Evolutionary conservation across 2,329 filamentous ascomycete species (phyloP), one percentile per base, ranked within the genome.

Genomic region (Ceratocystis harringtonii): DNA sequence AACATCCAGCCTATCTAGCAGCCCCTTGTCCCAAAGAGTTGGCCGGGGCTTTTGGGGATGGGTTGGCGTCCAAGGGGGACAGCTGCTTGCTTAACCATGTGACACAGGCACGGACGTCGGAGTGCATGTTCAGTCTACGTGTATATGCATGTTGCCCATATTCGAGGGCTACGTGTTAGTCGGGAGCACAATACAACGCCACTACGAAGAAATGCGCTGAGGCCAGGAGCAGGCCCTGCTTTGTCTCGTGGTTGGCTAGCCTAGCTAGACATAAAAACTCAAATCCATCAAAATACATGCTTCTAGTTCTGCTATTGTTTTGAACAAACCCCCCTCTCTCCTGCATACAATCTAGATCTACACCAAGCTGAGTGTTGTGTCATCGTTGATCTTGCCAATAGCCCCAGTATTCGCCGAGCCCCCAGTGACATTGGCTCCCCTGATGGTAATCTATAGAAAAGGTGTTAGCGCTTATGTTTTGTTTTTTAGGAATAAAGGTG

Each of bases 291-390:
- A 12, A 64, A 19, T 19, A n/a, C 7, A 17, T 36, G 19, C 15
- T 64, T 48, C 61, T 63, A n/a, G 43, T 63, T 64, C 32, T 50
- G 30, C 15, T 55, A 45, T 32, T 64, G 15, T n/a, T 22, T 44
- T 15, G 15, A n/a, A 32, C 6, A 58, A 30, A 58, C 25, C 10
- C 22, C 32, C 52, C 52, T 32, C 52, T 17, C 52, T 58, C 22
- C 28, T 32, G 52, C 52, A 36, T 58, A 17, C 28, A 22, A 19
- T 15, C 22, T 15, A 36, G 25, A 61, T 28, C 61, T 68, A 81
- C 50, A 74, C 74, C 70, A 82, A 83, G 43, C 86, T 81, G 71
- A 95, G 73, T 1, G 89, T 92, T 72, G 89, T 84, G 73, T 95
- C 90, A 57, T 85, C 80, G 61, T 83, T 79, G 70, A 94, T 84